Percentiles rank a stretch among this genome's conserved stretches.
Evolutionary conservation across 2,329 filamentous ascomycete genomes (phyloP).

Genomic region (Phyllosticta citriasiana): DNA sequence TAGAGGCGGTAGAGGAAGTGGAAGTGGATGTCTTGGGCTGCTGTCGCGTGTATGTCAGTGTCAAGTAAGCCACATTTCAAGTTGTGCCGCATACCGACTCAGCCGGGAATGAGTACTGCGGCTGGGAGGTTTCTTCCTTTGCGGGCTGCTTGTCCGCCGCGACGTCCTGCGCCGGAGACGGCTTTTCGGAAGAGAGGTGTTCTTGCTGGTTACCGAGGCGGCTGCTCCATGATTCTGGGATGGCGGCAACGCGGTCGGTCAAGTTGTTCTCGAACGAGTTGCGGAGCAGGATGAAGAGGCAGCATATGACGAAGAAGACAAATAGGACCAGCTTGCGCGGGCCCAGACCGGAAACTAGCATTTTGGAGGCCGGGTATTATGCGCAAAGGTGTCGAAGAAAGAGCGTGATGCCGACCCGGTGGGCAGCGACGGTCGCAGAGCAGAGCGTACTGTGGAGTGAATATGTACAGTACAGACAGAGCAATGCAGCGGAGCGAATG

Average conservation of each 20-base stretch:
- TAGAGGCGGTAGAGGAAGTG: not conserved
- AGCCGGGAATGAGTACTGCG: slow-evolving; percentile 4
- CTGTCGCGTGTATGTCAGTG: not conserved
- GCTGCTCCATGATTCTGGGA: slow-evolving; percentile 1
- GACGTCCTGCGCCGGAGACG: slow-evolving; percentile 8
- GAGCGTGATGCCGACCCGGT: slow-evolving; percentile 5
- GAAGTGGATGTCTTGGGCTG: slow-evolving; percentile 4
- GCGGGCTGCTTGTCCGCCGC: not conserved
- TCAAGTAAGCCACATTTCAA: not conserved
- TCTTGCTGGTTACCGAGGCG: slow-evolving; percentile 6
- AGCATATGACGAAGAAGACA: slow-evolving; percentile 12
- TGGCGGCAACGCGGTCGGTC: slow-evolving; percentile 1
- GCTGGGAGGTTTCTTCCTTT: slow-evolving; percentile 1
- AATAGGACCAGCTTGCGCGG: slow-evolving; percentile 12
- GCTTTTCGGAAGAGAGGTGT: not conserved
- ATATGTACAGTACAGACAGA: not conserved
- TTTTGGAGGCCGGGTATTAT: not conserved
- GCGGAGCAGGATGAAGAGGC: slow-evolving; percentile 9
- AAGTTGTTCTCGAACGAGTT: slow-evolving; percentile 6
- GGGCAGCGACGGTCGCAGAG: slow-evolving; percentile 2
- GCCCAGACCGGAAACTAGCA: slow-evolving; percentile 10
- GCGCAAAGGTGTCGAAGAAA: not conserved
- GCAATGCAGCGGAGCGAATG: not conserved
- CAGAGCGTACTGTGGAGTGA: too few relatives aligned
- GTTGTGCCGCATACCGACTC: not conserved